These are phyloP conservation scores for Scheffersomyces coipomensis DNA, from an alignment of 805 yeast species.

Conservation along the genomic window DNA sequence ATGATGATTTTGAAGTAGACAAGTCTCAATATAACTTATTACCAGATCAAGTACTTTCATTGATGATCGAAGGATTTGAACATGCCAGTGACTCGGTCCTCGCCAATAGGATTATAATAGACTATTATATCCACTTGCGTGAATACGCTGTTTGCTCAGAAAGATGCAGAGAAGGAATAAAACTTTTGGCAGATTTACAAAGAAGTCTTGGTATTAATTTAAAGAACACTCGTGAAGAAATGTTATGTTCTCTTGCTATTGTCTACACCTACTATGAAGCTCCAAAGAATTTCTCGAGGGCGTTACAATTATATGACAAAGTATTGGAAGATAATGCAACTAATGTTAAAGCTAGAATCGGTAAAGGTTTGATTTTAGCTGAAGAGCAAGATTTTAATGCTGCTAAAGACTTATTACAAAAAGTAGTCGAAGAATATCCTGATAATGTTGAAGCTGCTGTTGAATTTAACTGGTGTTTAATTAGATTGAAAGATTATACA, in stretches of 20 bases:
- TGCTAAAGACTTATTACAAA: conserved; percentile 53
- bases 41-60: conserved; percentile 50
- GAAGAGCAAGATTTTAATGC: conserved; percentile 58
- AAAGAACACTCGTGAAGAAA: conserved; percentile 51
- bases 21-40: conserved; percentile 17
- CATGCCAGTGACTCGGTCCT: conserved; percentile 44
- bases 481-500: conserved; percentile 49
- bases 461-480: conserved; percentile 78
- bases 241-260: conserved; percentile 67
- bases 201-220: conserved; percentile 48
- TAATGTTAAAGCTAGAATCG: conserved; percentile 66
- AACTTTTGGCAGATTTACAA: conserved; percentile 47
- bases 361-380: conserved; percentile 75
- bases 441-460: conserved; percentile 56
- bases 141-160: conserved; percentile 65
- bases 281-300: conserved; percentile 80
- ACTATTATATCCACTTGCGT: conserved; percentile 55
- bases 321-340: conserved; percentile 46
- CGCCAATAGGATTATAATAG: conserved; percentile 64
- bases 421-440: conserved; percentile 49
- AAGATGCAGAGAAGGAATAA: conserved; percentile 59
- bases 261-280: conserved; percentile 84
- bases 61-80: conserved; percentile 52
- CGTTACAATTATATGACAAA: conserved; percentile 66
- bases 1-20: conserved; percentile 6